phyloP scores from a whole-genome alignment of 2,329 filamentous ascomycete genomes.

The Lasiodiplodia citricola region DNA sequence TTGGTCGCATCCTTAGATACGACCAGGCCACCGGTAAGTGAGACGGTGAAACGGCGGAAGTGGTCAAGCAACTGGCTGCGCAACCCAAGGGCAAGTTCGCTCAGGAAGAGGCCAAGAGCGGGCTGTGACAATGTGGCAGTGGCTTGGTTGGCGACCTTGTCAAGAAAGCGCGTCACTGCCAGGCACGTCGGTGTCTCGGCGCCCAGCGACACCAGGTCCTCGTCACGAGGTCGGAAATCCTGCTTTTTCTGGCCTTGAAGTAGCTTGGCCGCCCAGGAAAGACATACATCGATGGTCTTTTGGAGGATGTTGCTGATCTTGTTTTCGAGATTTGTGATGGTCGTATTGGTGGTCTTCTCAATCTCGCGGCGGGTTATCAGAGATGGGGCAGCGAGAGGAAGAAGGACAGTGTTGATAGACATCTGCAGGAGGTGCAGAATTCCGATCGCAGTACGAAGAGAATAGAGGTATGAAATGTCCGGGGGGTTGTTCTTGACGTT shows the following conservation, averaged over 20 bases:
- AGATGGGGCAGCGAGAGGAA: slow-evolving; percentile 86
- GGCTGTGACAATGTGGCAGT: slow-evolving; percentile 76
- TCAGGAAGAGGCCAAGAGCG: slow-evolving; percentile 81
- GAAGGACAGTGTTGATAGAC: slow-evolving; percentile 87
- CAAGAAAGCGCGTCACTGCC: slow-evolving; percentile 79
- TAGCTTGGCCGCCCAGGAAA: slow-evolving; percentile 76
- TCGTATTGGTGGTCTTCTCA: slow-evolving; percentile 78
- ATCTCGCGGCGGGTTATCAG: slow-evolving; percentile 89
- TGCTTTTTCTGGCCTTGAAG: slow-evolving; percentile 82
- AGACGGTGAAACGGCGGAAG: slow-evolving; percentile 92
- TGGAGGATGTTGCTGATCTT: slow-evolving; percentile 77
- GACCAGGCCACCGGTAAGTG: slow-evolving; percentile 90
- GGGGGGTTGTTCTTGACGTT: slow-evolving; percentile 79
- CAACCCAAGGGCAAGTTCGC: slow-evolving; percentile 81
- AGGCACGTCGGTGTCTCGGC: slow-evolving; percentile 80
- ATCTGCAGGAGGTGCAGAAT: slow-evolving; percentile 93
- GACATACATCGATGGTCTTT: slow-evolving; percentile 71
- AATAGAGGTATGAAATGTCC: slow-evolving; percentile 81
- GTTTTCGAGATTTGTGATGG: slow-evolving; percentile 79
- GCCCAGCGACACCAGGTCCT: slow-evolving; percentile 53
- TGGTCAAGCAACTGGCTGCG: slow-evolving; percentile 84
- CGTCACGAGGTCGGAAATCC: slow-evolving; percentile 87
- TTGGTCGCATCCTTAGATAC: slow-evolving; percentile 95
- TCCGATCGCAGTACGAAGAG: slow-evolving; percentile 79
- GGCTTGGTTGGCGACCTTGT: slow-evolving; percentile 64